Evolutionary conservation across 345 rosid species (phyloP).

Genomic region (Rhodamnia rubescens): DNA sequence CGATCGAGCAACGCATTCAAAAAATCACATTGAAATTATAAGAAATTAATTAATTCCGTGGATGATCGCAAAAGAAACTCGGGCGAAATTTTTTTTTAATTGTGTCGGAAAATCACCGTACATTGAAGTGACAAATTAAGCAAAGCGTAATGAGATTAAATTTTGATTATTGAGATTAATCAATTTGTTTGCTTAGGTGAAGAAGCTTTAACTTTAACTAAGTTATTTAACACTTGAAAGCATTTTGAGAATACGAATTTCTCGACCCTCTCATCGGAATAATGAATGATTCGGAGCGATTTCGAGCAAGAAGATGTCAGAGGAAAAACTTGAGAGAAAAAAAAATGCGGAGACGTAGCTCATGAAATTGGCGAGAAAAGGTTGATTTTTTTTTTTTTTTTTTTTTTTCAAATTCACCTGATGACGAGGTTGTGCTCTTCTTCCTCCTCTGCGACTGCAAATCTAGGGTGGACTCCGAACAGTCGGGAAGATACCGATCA

Average conservation of each 20-base stretch:
- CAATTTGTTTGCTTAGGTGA: background rate
- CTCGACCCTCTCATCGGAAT: background rate
- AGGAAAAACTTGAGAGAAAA: background rate
- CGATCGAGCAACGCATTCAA: background rate
- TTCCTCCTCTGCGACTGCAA: constrained; percentile 1
- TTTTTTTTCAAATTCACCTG: background rate
- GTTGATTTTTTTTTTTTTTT: background rate
- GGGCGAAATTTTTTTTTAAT: no score
- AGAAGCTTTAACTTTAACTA: background rate
- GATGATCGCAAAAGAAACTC: no score
- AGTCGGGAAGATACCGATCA: constrained; percentile 36
- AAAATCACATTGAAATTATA: background rate
- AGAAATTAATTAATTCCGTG: background rate
- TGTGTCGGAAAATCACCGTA: background rate
- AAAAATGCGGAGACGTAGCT: background rate
- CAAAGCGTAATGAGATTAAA: background rate
- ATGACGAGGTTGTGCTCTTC: background rate
- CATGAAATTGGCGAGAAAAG: background rate
- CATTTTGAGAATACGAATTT: background rate
- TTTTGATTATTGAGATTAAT: background rate
- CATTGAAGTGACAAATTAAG: background rate
- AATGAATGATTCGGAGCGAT: background rate
- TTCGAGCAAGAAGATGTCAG: background rate
- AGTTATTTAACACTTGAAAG: background rate
- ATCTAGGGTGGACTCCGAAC: constrained; percentile 37